phyloP scores from a whole-genome alignment of 2,329 filamentous ascomycete genomes.

The Trichoderma sp. region DNA sequence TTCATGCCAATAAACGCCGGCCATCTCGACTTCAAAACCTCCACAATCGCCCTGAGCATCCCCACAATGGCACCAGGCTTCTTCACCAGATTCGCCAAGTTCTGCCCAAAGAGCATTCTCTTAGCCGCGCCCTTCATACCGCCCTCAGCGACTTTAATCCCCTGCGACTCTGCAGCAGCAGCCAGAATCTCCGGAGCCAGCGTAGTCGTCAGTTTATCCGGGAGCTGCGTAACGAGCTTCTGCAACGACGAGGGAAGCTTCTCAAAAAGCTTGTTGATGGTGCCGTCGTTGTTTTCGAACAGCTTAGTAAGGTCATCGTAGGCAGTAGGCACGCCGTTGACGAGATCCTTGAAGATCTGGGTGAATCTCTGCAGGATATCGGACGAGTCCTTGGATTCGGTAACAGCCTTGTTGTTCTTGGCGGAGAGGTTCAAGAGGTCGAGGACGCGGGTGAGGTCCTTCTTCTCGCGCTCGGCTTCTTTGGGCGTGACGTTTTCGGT shows the following conservation, averaged over 20 bases:
- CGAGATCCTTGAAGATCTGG: constrained; percentile 84
- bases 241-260: constrained; percentile 77
- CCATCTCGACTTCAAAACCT: constrained; percentile 82
- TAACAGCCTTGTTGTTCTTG: constrained; percentile 82
- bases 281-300: constrained; percentile 61
- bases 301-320: constrained; percentile 78
- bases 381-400: constrained; percentile 79
- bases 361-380: constrained; percentile 84
- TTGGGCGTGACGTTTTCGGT: constrained; percentile 39
- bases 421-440: constrained; percentile 82
- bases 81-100: constrained; percentile 75
- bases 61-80: constrained; percentile 84
- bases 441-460: constrained; percentile 78
- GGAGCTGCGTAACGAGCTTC: constrained; percentile 82
- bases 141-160: constrained; percentile 57
- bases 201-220: constrained; percentile 74
- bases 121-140: constrained; percentile 64
- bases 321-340: constrained; percentile 90
- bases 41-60: constrained; percentile 87
- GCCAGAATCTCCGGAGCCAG: constrained; percentile 82
- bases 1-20: constrained; percentile 91
- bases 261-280: constrained; percentile 61
- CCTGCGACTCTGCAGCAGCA: constrained; percentile 73
- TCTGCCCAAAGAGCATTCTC: constrained; percentile 69
- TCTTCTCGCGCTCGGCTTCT: constrained; percentile 53